Base-by-base conservation (phyloP, 2,329 filamentous ascomycete genomes). In the Fusarium fujikuroi region DNA sequence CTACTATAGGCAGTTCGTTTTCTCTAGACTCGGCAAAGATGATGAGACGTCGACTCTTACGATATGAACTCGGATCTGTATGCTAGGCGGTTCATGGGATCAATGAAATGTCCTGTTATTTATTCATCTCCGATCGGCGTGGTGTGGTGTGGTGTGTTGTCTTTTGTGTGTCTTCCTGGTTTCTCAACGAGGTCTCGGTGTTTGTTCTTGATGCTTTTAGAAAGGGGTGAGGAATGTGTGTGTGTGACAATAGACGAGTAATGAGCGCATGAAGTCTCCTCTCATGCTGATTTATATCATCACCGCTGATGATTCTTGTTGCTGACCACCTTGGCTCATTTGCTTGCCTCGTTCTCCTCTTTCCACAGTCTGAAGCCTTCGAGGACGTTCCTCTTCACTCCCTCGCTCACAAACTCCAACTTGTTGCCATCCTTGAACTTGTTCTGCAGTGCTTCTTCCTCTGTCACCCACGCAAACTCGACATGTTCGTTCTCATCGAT, bases 401-500 rank as follows among this genome's bases (percentile, higher is more conserved):
- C 78, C 47, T 77, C 76, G 60, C 78, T 82, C 50, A 80, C 79
- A 64, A 83, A 78, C 18, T 78, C 75, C 34, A 84, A 60, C 42
- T 72, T 69, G 53, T 69, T 73, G 12, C 79, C 76, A 23, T 79
- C 76, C 32, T 65, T 74, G 18, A 78, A 76, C 66, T 49, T 72
- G 14, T 77, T 76, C 25, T 37, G 67, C 40, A 64, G 43, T 6
- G 79, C 79, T 67, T 85, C 81, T 30, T 79, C 77, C 76, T 84
- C 80, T 9, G 79, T 79, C 9, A 81, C 80, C 83, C 83, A 85
- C 12, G 80, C 76, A 65, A 72, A 83, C 44, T 81, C 80, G 42
- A 77, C 77, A 62, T 85, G 83, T 76, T 85, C 83, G 9, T 81
- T 76, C 9, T 80, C 78, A 34, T 82, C 78, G 8, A 82, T 72